A percentile compares a stretch with the other conserved stretches of the same genome.
phyloP scores from a whole-genome alignment of 148 eudicot genomes.

The Diospyros kaki region DNA sequence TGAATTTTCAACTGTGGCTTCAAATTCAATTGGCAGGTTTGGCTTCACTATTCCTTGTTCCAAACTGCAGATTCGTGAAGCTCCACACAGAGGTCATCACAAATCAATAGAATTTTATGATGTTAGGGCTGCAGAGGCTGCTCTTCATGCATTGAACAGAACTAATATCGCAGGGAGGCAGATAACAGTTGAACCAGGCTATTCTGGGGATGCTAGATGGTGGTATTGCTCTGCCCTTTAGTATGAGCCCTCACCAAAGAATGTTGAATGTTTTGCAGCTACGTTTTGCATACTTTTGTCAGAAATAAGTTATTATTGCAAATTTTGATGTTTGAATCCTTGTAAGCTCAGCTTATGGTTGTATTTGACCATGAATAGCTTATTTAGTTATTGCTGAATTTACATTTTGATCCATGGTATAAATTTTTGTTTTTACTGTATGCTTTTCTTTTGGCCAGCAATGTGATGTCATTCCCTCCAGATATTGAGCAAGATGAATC shows the following conservation, averaged over 20 bases:
- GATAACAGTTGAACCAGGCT: constrained; percentile 45
- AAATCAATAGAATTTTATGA: constrained; percentile 59
- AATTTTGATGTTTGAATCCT: background rate
- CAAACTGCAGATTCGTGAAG: constrained; percentile 44
- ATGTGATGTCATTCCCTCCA: constrained; percentile 38
- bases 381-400: background rate
- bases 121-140: constrained; percentile 69
- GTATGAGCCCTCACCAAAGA: background rate
- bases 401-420: background rate
- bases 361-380: background rate
- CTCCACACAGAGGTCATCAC: constrained; percentile 37
- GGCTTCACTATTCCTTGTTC: constrained; percentile 7
- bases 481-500: constrained; percentile 50
- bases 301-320: too few relatives aligned
- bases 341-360: constrained; percentile 1
- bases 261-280: too few relatives aligned
- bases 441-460: constrained; percentile 24
- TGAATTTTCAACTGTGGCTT: background rate
- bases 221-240: constrained; percentile 12
- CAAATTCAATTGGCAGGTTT: background rate
- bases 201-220: constrained; percentile 33
- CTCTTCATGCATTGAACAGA: constrained; percentile 46
- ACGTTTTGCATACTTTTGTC: too few relatives aligned
- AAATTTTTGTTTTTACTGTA: constrained; percentile 4
- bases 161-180: constrained; percentile 49